Evolutionary conservation across 2,329 filamentous ascomycete genomes (phyloP).

Genomic region (Xylariaceae sp.): DNA sequence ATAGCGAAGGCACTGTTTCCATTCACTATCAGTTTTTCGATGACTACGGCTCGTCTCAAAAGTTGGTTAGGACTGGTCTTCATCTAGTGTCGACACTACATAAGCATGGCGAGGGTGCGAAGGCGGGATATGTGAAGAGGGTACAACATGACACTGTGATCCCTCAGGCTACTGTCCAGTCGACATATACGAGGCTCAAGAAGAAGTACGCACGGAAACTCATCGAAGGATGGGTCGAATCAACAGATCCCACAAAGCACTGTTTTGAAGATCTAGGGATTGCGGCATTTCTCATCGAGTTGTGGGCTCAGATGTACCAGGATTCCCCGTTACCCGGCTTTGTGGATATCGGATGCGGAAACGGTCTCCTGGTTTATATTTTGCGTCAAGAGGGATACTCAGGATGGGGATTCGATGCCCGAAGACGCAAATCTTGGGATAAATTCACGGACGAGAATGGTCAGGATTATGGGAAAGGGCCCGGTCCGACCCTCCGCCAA

Average conservation of each 20-base stretch:
- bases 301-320: conserved; percentile 81
- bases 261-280: conserved; percentile 93
- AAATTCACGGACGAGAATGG: conserved; percentile 47
- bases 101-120: conserved; percentile 65
- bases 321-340: conserved; percentile 69
- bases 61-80: conserved; percentile 61
- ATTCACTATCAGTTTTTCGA: conserved; percentile 56
- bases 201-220: conserved; percentile 67
- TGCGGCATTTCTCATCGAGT: conserved; percentile 83
- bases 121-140: conserved; percentile 68
- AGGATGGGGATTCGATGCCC: conserved; percentile 89
- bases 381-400: conserved; percentile 72
- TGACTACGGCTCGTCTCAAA: conserved; percentile 33
- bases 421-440: conserved; percentile 77
- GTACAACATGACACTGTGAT: conserved; percentile 80
- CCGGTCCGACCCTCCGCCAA: conserved; percentile 36
- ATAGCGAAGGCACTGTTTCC: conserved; percentile 46
- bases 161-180: conserved; percentile 70
- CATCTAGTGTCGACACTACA: conserved; percentile 63
- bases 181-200: conserved; percentile 78
- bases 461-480: conserved; percentile 14
- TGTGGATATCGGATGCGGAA: conserved; percentile 93
- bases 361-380: conserved; percentile 82
- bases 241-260: conserved; percentile 82
- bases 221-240: conserved; percentile 75